These are phyloP conservation scores for Musa itinerans DNA, from an alignment of 176 grass and related monocot species.

Conservation along the genomic window DNA sequence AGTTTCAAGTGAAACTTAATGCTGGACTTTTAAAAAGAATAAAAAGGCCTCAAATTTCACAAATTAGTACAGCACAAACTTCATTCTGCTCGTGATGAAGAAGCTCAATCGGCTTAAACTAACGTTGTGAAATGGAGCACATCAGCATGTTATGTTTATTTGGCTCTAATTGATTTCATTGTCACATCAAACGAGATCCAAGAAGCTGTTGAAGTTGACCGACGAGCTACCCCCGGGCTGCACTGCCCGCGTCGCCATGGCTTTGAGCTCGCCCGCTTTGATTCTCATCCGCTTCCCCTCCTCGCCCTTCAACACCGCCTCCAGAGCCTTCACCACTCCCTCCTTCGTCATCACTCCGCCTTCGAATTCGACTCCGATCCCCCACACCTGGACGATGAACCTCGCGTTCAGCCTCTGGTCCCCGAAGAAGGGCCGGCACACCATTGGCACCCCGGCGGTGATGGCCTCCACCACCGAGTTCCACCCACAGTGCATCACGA, in stretches of 20 bases:
- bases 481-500: slow-evolving; percentile 12
- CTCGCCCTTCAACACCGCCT: background rate
- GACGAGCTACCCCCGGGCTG: background rate
- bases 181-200: no score
- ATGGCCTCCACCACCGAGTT: slow-evolving; percentile 16
- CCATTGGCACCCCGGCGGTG: slow-evolving; percentile 4
- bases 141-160: no score
- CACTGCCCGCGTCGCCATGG: background rate
- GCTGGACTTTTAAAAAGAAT: no score
- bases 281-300: slow-evolving; percentile 26
- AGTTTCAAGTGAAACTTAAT: no score
- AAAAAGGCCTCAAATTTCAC: no score
- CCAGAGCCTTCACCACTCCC: background rate
- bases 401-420: background rate
- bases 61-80: no score
- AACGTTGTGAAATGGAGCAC: no score
- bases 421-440: slow-evolving; percentile 8
- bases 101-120: no score
- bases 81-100: no score
- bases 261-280: background rate
- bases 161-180: no score
- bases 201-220: no score
- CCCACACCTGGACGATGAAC: background rate
- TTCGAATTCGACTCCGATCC: slow-evolving; percentile 5
- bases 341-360: background rate